Evolutionary conservation across 1,284 basidiomycete genomes (phyloP), one percentile per base, ranked within the genome.

Genomic region (Apiotrichum gamsii): DNA sequence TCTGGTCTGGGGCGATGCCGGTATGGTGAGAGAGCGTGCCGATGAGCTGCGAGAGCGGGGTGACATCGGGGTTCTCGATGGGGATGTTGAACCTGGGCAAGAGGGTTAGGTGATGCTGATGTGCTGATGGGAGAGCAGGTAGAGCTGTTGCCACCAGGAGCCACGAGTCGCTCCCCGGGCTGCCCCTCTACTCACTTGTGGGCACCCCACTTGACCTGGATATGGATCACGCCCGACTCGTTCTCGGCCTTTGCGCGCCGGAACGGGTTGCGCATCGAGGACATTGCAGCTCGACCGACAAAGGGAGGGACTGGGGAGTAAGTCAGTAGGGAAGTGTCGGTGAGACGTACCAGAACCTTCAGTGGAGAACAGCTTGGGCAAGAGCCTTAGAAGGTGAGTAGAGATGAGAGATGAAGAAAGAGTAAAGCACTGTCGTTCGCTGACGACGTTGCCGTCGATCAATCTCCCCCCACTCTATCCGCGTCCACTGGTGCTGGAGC

Each of bases 11-110:
- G 9, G 68, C 64, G 29, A 73, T 47, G 15, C 57, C 58, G 4
- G 70, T 73, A 35, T 69, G 66, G 14, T 62, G 43, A 13, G 72
- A 64, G 10, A 73, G 65, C 4, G 72, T 73, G 3, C 58, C 62
- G 28, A 67, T 46, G 11, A 71, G 61, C 34, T 60, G 61, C 13
- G 65, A 62, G 5, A 71, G 57, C 1, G 66, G 69, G 2, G 72
- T 73, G 28, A 61, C 29, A 20, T 60, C 60, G 4, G 72, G 67
- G 20, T 64, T 52, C 11, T 70, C 70, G 34, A 73, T 69, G 4
- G 72, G 70, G 29, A 73, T 62, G 57, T 73, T 73, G 62, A 70
- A 72, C 46, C 71, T 72, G 58, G 33, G 13, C 33, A 35, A 28
- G 8, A 28, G 11, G 25, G 25, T 28, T n/a, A n/a, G n/a, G n/a